Conservation (phyloP, 2,329 filamentous ascomycete genomes). For the Pseudonectria foliicola region DNA sequence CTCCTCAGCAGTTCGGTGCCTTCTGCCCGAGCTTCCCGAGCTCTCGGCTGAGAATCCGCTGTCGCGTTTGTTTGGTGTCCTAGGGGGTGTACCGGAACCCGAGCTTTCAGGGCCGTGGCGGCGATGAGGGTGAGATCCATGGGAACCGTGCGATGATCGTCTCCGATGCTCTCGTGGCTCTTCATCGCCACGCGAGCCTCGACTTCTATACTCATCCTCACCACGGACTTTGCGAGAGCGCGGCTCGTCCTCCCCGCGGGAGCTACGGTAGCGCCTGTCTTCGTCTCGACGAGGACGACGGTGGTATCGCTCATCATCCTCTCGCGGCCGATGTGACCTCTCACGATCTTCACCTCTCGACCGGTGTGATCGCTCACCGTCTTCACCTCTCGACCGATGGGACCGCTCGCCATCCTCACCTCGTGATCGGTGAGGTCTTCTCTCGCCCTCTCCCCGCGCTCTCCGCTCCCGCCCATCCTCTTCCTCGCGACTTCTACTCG, state of each 20-base stretch:
- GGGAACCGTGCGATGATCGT: constrained; percentile 10
- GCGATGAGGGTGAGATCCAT: constrained; percentile 25
- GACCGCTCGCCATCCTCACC: constrained; percentile 19
- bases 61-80: constrained; percentile 37
- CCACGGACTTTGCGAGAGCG: constrained; percentile 8
- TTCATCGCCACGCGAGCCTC: constrained; percentile 11
- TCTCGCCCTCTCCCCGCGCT: too few species aligned
- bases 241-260: constrained; percentile 15
- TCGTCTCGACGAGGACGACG: constrained; percentile 12
- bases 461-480: constrained; percentile 15
- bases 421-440: constrained; percentile 3
- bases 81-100: constrained; percentile 29
- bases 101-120: constrained; percentile 33
- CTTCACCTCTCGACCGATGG: neutral
- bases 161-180: constrained; percentile 13
- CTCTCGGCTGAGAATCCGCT: constrained; percentile 40
- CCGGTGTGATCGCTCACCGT: constrained; percentile 1
- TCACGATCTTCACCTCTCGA: constrained; percentile 4
- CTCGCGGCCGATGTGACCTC: constrained; percentile 5
- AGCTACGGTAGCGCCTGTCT: constrained; percentile 10
- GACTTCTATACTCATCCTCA: constrained; percentile 9
- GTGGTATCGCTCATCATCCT: constrained; percentile 23
- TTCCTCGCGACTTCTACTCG: constrained; percentile 25
- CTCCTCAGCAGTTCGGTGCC: constrained; percentile 40
- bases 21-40: constrained; percentile 26